A percentile compares a stretch with the other conserved stretches of the same genome.
phyloP scores from a whole-genome alignment of 495 filamentous ascomycete species.

The Podospora pseudocomata region DNA sequence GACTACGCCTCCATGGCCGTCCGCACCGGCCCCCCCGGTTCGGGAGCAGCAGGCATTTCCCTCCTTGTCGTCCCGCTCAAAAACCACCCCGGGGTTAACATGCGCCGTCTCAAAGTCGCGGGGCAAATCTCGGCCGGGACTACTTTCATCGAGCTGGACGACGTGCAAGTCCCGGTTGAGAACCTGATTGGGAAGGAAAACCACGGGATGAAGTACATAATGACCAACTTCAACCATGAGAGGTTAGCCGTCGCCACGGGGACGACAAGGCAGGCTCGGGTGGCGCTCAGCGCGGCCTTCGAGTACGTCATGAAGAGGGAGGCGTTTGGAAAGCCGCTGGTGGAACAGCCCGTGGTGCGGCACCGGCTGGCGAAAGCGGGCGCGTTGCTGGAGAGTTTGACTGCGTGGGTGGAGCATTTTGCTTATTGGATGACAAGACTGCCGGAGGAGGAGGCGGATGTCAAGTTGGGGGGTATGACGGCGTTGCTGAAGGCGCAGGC shows the following conservation, averaged over 20 bases:
- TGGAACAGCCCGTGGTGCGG: slow-evolving; percentile 70
- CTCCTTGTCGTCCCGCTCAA: slow-evolving; percentile 66
- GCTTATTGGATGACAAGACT: slow-evolving; percentile 65
- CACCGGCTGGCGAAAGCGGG: slow-evolving; percentile 69
- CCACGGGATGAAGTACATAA: slow-evolving; percentile 68
- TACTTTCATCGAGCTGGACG: slow-evolving; percentile 72
- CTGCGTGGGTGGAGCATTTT: slow-evolving; percentile 72
- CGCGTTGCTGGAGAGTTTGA: slow-evolving; percentile 63
- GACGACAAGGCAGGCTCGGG: slow-evolving; percentile 58
- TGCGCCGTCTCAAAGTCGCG: slow-evolving; percentile 59
- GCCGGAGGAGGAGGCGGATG: slow-evolving; percentile 59
- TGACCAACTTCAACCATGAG: slow-evolving; percentile 86
- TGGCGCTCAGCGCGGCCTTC: slow-evolving; percentile 62
- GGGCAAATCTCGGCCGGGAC: slow-evolving; percentile 63
- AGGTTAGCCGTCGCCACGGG: slow-evolving; percentile 62
- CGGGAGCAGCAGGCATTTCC: slow-evolving; percentile 58
- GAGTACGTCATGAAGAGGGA: slow-evolving; percentile 68
- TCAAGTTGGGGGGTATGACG: slow-evolving; percentile 64
- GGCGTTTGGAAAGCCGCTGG: slow-evolving; percentile 67
- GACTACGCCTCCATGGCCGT: slow-evolving; percentile 72
- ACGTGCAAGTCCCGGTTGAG: slow-evolving; percentile 62
- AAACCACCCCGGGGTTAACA: slow-evolving; percentile 56
- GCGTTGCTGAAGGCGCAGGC: slow-evolving; percentile 68
- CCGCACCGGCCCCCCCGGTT: slow-evolving; percentile 61
- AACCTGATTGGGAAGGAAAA: slow-evolving; percentile 72